Evolutionary conservation across 176 grass and related monocot species (phyloP).

Genomic region (Oryza nivara): DNA sequence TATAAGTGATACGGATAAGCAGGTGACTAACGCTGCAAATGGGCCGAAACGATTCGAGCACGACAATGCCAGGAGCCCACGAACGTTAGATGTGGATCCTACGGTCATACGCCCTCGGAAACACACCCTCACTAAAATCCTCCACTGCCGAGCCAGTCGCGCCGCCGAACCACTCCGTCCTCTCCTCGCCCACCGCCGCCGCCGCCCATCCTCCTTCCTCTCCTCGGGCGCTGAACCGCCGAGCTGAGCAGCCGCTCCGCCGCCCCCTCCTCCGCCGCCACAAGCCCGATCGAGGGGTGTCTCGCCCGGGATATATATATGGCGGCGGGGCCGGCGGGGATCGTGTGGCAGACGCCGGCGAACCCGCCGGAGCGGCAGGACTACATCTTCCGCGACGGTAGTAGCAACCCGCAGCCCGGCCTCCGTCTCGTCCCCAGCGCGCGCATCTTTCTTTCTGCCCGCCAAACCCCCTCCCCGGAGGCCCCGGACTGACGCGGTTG

Average conservation of each 20-base stretch:
- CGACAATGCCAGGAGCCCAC: too few species aligned
- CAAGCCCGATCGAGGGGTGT: not conserved
- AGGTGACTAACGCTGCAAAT: too few species aligned
- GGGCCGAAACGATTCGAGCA: too few species aligned
- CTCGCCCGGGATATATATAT: conserved; percentile 38
- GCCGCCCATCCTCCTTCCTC: not conserved
- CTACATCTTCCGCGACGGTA: conserved; percentile 84
- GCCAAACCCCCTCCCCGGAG: too few species aligned
- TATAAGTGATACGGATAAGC: too few species aligned
- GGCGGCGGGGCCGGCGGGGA: conserved; percentile 44
- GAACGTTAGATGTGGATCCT: too few species aligned
- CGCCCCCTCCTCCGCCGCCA: not conserved
- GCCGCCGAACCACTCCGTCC: not conserved
- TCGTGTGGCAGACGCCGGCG: conserved; percentile 90
- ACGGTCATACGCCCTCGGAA: too few species aligned
- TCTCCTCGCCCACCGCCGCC: not conserved
- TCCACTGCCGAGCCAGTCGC: not conserved
- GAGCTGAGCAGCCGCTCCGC: not conserved
- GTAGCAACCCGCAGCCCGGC: conserved; percentile 35
- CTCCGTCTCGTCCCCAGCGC: not conserved
- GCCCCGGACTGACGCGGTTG: not conserved
- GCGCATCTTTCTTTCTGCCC: not conserved
- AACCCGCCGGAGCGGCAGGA: conserved; percentile 74
- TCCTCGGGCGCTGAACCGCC: not conserved
- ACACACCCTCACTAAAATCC: not conserved